A percentile compares a stretch with the other conserved stretches of the same genome.
phyloP scores from a whole-genome alignment of 257 asterid species.

The Euphrasia confusa region DNA sequence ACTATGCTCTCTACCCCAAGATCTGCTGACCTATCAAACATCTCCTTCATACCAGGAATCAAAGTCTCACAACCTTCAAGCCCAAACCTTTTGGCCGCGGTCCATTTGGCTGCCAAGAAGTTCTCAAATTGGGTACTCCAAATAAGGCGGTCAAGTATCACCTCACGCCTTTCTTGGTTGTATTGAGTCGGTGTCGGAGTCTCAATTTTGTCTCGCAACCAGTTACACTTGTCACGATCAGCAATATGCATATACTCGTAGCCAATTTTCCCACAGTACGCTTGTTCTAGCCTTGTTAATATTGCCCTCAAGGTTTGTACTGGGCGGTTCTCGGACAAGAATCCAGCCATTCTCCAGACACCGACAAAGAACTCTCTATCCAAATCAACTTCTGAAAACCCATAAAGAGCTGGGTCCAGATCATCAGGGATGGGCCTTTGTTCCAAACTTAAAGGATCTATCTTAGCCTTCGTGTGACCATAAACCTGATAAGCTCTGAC shows the following conservation, averaged over 20 bases:
- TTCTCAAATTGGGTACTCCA: conserved; percentile 91
- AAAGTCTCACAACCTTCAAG: conserved; percentile 97
- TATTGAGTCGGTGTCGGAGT: conserved; percentile 81
- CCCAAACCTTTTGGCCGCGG: conserved; percentile 93
- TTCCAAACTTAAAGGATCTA: conserved; percentile 79
- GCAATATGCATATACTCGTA: conserved; percentile 92
- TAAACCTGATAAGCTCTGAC: conserved; percentile 92
- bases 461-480: conserved; percentile 82
- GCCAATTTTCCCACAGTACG: conserved; percentile 84
- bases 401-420: conserved; percentile 70
- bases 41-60: conserved; percentile 99
- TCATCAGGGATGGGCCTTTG: conserved; percentile 65
- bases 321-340: conserved; percentile 88
- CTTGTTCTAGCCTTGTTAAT: conserved; percentile 82
- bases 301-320: conserved; percentile 80
- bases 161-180: conserved; percentile 75
- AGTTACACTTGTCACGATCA: conserved; percentile 79
- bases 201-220: conserved; percentile 89
- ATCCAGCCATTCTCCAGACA: conserved; percentile 80
- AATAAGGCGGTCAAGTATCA: conserved; percentile 81
- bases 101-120: conserved; percentile 95
- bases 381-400: conserved; percentile 83
- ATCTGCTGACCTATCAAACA: conserved; percentile 95
- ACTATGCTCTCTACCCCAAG: conserved; percentile 95
- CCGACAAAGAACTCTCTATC: conserved; percentile 93